A percentile compares a stretch with the other conserved stretches of the same genome.
Evolutionary conservation across 495 filamentous ascomycete genomes (phyloP).

Genomic region (Pseudevernia furfuracea): DNA sequence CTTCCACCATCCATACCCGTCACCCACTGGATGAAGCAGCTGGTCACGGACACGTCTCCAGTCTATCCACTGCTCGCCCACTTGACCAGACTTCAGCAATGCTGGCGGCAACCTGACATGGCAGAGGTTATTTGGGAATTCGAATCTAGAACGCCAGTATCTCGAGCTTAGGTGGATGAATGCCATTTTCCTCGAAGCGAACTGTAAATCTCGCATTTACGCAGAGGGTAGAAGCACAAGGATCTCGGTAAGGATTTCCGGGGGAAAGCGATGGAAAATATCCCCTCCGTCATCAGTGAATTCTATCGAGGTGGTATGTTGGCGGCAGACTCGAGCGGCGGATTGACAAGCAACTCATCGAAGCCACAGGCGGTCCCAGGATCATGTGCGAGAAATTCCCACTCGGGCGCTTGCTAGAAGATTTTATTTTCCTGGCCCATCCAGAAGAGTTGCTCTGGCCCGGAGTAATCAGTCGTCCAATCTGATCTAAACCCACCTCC

Average conservation of each 20-base stretch:
- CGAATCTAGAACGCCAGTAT: neutral
- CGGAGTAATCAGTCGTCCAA: neutral
- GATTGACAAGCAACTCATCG: neutral
- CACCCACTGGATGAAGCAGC: slow-evolving; percentile 5
- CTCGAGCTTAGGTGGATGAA: neutral
- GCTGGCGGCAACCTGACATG: slow-evolving; percentile 1
- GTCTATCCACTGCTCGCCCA: neutral
- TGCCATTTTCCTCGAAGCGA: neutral
- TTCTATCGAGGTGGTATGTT: neutral
- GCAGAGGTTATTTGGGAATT: slow-evolving; percentile 2
- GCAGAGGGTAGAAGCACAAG: neutral
- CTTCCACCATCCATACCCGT: neutral
- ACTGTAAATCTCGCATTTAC: neutral
- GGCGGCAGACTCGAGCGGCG: neutral
- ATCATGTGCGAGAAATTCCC: neutral
- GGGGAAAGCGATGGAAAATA: neutral
- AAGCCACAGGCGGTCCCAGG: neutral
- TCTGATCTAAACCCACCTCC: neutral
- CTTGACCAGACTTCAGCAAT: neutral
- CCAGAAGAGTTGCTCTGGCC: neutral
- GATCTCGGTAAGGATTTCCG: neutral
- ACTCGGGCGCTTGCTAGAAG: neutral
- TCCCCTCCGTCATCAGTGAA: neutral
- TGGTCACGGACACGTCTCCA: neutral
- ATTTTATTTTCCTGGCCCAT: no score